phyloP scores from a whole-genome alignment of 495 filamentous ascomycete genomes.

The Hypoxylon fragiforme region DNA sequence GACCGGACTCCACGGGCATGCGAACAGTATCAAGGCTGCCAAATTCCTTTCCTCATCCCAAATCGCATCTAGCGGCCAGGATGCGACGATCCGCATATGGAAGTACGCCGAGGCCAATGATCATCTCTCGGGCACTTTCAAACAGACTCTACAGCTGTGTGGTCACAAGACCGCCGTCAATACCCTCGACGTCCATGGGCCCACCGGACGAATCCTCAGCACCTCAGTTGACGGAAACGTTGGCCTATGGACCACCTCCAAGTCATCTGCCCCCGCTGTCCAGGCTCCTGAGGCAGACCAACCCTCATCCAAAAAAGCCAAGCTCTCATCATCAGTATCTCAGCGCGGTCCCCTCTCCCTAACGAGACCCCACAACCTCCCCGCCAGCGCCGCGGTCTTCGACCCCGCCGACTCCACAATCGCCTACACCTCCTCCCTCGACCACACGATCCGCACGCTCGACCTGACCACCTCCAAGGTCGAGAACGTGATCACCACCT shows the following conservation, averaged over 20 bases:
- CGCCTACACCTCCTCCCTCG: slow-evolving; percentile 84
- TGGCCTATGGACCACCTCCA: slow-evolving; percentile 81
- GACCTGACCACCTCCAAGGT: slow-evolving; percentile 76
- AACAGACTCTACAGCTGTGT: slow-evolving; percentile 80
- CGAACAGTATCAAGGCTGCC: slow-evolving; percentile 72
- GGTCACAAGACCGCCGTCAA: slow-evolving; percentile 79
- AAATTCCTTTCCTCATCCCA: slow-evolving; percentile 77
- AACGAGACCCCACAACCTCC: slow-evolving; percentile 68
- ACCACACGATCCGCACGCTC: slow-evolving; percentile 88
- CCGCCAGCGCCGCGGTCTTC: slow-evolving; percentile 78
- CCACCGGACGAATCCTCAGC: slow-evolving; percentile 76
- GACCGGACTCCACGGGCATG: slow-evolving; percentile 68
- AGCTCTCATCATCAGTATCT: slow-evolving; percentile 66
- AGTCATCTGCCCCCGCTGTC: slow-evolving; percentile 68
- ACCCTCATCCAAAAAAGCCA: slow-evolving; percentile 74
- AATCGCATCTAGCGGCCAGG: slow-evolving; percentile 78
- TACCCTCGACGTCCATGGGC: slow-evolving; percentile 73
- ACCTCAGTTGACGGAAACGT: slow-evolving; percentile 78
- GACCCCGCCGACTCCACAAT: slow-evolving; percentile 82
- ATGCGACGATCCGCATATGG: slow-evolving; percentile 85
- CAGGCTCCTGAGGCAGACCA: slow-evolving; percentile 64
- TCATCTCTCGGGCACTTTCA: slow-evolving; percentile 62
- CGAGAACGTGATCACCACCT: slow-evolving; percentile 78
- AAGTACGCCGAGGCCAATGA: slow-evolving; percentile 72
- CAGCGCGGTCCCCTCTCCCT: slow-evolving; percentile 79